These are phyloP conservation scores for Russula olivacea DNA, from an alignment of 768 basidiomycete genomes.

Conservation along the genomic window DNA sequence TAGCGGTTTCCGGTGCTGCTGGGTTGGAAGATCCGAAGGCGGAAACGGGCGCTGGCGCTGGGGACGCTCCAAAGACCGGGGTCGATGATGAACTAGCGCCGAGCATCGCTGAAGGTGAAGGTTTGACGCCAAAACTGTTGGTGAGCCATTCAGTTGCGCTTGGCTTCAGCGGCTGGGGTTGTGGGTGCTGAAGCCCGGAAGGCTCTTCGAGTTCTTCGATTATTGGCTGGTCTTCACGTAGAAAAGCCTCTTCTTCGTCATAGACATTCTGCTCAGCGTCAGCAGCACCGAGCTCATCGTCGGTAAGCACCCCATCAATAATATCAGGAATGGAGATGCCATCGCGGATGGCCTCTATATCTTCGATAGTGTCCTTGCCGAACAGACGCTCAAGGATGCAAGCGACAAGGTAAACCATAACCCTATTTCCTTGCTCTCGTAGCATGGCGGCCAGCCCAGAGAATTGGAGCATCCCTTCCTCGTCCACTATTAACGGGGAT, in stretches of 20 bases:
- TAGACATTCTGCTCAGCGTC: slow-evolving; percentile 20
- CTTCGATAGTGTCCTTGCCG: slow-evolving; percentile 70
- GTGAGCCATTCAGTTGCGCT: slow-evolving; percentile 33
- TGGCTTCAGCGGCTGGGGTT: slow-evolving; percentile 26
- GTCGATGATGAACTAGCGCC: slow-evolving; percentile 22
- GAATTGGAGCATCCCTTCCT: slow-evolving; percentile 63
- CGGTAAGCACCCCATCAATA: slow-evolving; percentile 51
- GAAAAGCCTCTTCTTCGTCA: slow-evolving; percentile 23
- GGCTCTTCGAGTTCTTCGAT: slow-evolving; percentile 13
- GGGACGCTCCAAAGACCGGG: slow-evolving; percentile 25
- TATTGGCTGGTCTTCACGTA: slow-evolving; percentile 18
- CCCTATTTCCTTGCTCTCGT: slow-evolving; percentile 54
- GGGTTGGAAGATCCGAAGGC: slow-evolving; percentile 22
- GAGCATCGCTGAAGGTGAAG: slow-evolving; percentile 25
- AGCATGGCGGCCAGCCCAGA: slow-evolving; percentile 55
- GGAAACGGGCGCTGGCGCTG: slow-evolving; percentile 5
- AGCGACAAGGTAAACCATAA: slow-evolving; percentile 83
- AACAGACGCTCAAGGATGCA: slow-evolving; percentile 87
- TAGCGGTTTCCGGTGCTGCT: not conserved
- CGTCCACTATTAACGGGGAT: slow-evolving; percentile 58
- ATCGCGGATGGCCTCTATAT: slow-evolving; percentile 61
- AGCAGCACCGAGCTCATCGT: slow-evolving; percentile 28
- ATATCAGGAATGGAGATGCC: slow-evolving; percentile 53
- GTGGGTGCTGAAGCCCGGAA: slow-evolving; percentile 21
- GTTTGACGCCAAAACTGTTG: slow-evolving; percentile 31